Evolutionary conservation across 75 land plant genomes (phyloP).

Genomic region (Pseudotsuga menziesii): DNA sequence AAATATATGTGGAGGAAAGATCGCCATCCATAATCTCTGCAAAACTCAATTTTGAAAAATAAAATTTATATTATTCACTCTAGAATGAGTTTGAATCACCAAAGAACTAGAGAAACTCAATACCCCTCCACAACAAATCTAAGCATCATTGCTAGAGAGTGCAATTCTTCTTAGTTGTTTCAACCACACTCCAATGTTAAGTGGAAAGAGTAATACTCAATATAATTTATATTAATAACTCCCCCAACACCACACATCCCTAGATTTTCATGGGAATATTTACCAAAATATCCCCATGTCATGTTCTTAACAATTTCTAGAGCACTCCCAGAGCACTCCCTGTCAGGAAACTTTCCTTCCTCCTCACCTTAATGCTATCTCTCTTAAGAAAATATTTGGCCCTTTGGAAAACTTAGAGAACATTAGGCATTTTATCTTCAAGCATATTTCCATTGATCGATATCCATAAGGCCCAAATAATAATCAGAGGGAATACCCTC

Average conservation of each 20-base stretch:
- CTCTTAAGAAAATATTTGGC: not conserved
- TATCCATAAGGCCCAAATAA: not conserved
- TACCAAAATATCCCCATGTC: not conserved
- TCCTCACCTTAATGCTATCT: not conserved
- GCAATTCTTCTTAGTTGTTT: not conserved
- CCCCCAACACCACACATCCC: not conserved
- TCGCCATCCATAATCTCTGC: not conserved
- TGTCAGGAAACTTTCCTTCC: not conserved
- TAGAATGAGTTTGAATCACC: not conserved
- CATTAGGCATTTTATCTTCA: not conserved
- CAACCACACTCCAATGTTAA: no score
- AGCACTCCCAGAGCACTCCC: no score
- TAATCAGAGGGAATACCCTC: not conserved
- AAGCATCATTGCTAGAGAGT: not conserved
- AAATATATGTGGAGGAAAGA: not conserved
- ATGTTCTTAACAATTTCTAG: not conserved
- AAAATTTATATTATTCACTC: not conserved
- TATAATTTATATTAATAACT: not conserved
- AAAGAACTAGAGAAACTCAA: not conserved
- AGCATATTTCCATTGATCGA: not conserved
- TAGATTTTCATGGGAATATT: not conserved
- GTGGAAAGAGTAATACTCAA: not conserved
- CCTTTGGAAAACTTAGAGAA: not conserved
- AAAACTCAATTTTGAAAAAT: not conserved
- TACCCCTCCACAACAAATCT: not conserved